A percentile compares a stretch with the other conserved stretches of the same genome.
Evolutionary conservation across 495 filamentous ascomycete species (phyloP).

Genomic region (Penicillium silybi): DNA sequence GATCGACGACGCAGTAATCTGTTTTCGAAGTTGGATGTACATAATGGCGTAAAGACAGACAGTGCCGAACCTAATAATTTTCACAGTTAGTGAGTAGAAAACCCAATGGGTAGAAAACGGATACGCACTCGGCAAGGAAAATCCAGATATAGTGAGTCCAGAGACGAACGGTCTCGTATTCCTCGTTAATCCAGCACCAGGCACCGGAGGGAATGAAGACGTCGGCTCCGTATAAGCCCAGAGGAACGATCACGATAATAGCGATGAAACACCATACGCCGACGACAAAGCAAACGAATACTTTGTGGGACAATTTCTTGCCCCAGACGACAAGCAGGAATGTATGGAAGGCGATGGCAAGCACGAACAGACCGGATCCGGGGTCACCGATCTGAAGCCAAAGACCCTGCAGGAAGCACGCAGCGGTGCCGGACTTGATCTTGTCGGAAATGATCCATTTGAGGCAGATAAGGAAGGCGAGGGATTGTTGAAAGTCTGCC

Average conservation of each 20-base stretch:
- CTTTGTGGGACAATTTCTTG: constrained; percentile 50
- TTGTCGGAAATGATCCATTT: constrained; percentile 54
- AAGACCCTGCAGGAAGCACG: constrained; percentile 68
- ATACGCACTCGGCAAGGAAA: constrained; percentile 54
- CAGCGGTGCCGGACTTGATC: constrained; percentile 51
- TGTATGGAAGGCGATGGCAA: constrained; percentile 66
- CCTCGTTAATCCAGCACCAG: constrained; percentile 70
- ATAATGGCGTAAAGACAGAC: constrained; percentile 61
- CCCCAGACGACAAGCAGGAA: constrained; percentile 61
- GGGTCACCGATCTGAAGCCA: constrained; percentile 70
- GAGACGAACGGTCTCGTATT: constrained; percentile 59
- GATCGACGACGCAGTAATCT: constrained; percentile 39
- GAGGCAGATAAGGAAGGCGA: constrained; percentile 63
- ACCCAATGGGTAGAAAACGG: not conserved
- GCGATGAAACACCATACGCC: constrained; percentile 58
- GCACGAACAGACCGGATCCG: constrained; percentile 65
- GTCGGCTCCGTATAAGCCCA: constrained; percentile 50
- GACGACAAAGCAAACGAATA: constrained; percentile 48
- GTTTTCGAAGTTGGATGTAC: constrained; percentile 54
- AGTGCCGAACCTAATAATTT: constrained; percentile 43
- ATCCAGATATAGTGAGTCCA: constrained; percentile 79
- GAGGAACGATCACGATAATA: constrained; percentile 52
- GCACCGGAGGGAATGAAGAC: constrained; percentile 59
- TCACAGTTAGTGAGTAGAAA: not conserved
- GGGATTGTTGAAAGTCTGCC: constrained; percentile 68